Conservation (phyloP, 169 alveolate genomes). For the Plasmodium falciparum region DNA sequence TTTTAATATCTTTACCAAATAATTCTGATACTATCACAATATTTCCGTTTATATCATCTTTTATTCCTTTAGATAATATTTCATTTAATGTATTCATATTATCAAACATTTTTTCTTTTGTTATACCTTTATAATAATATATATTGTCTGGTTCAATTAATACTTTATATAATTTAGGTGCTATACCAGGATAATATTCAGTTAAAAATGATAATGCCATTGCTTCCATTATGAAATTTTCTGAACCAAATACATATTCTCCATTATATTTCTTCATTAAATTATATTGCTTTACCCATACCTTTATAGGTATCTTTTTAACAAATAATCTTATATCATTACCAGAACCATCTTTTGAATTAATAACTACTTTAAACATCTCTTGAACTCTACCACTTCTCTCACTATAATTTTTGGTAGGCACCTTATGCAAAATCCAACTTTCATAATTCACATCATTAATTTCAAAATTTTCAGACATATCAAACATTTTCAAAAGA, state of each 20-base stretch:
- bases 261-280: conserved; percentile 83
- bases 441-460: conserved; percentile 76
- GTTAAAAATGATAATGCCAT: conserved; percentile 82
- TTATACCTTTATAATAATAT: not conserved
- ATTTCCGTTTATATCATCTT: conserved; percentile 72
- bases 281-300: conserved; percentile 85
- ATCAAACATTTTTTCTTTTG: conserved; percentile 7
- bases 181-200: conserved; percentile 74
- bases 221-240: conserved; percentile 87
- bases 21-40: conserved; percentile 80
- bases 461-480: conserved; percentile 34
- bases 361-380: conserved; percentile 73
- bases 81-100: conserved; percentile 54
- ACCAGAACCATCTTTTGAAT: conserved; percentile 17
- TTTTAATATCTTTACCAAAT: conserved; percentile 80
- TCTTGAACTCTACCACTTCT: conserved; percentile 82
- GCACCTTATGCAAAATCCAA: conserved; percentile 77
- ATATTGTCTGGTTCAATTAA: conserved; percentile 74
- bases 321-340: conserved; percentile 76
- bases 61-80: conserved; percentile 17
- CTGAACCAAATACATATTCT: conserved; percentile 85
- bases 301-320: conserved; percentile 82
- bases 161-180: conserved; percentile 82
- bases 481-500: conserved; percentile 21
- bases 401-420: conserved; percentile 79